Conservation (phyloP, 352 stramenopile genomes). For the Phytophthora megakarya region DNA sequence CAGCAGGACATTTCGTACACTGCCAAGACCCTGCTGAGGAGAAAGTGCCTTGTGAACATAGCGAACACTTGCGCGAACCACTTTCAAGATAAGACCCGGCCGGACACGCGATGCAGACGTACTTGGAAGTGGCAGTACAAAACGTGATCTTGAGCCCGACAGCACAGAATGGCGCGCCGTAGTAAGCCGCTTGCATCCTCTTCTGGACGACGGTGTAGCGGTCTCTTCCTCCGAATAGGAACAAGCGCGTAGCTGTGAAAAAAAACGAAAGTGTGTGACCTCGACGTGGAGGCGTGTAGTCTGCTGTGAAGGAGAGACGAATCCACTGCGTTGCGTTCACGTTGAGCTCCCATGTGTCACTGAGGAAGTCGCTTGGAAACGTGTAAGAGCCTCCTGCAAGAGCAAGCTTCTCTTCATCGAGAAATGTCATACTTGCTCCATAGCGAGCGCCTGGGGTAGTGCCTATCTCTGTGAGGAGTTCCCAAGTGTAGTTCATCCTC, state of each 20-base stretch:
- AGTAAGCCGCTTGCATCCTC: conserved; percentile 55
- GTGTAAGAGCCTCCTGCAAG: conserved; percentile 68
- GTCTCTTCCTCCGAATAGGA: conserved; percentile 70
- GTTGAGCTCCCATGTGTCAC: conserved; percentile 75
- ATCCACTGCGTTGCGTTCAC: conserved; percentile 73
- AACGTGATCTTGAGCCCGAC: conserved; percentile 58
- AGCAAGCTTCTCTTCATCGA: conserved; percentile 65
- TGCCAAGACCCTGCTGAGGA: conserved; percentile 43
- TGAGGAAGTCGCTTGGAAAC: conserved; percentile 80
- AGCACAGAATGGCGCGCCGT: conserved; percentile 56
- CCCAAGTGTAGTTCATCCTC: conserved; percentile 55
- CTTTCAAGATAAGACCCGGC: conserved; percentile 60
- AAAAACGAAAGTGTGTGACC: conserved; percentile 62
- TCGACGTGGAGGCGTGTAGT: conserved; percentile 55
- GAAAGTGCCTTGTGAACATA: conserved; percentile 52
- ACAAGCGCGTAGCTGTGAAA: conserved; percentile 30
- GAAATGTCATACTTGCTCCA: conserved; percentile 52
- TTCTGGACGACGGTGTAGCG: conserved; percentile 64
- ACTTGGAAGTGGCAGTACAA: conserved; percentile 49
- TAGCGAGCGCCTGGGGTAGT: conserved; percentile 63
- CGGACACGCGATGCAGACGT: conserved; percentile 70
- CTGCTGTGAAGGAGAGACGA: conserved; percentile 48
- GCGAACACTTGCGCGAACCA: conserved; percentile 55
- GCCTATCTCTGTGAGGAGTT: conserved; percentile 52
- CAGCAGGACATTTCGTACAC: conserved; percentile 53